Conservation (phyloP, 192 early-diverging fungal species). For the Podila verticillata region DNA sequence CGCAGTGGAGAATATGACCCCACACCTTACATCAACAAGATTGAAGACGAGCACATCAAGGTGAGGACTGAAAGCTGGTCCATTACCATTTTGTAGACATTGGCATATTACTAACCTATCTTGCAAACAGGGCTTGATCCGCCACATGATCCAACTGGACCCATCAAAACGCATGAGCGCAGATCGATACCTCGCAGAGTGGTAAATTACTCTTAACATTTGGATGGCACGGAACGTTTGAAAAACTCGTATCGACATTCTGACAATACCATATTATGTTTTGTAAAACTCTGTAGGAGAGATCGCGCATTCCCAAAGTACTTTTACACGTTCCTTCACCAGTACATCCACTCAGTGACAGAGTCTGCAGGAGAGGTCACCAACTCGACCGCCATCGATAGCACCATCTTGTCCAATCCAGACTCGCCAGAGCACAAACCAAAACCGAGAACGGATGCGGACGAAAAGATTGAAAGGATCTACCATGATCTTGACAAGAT, state of each 20-base stretch:
- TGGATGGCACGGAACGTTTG: neutral
- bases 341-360: constrained; percentile 71
- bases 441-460: constrained; percentile 62
- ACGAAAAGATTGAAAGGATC: constrained; percentile 80
- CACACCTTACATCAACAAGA: constrained; percentile 74
- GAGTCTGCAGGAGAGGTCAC: constrained; percentile 56
- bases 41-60: constrained; percentile 81
- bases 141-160: constrained; percentile 90
- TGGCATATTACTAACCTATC: too few relatives aligned
- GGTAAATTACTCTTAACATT: constrained; percentile 47
- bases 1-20: constrained; percentile 82
- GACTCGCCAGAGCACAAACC: constrained; percentile 8
- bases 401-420: constrained; percentile 12
- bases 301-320: constrained; percentile 80
- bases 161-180: constrained; percentile 79
- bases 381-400: constrained; percentile 17
- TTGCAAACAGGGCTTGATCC: constrained; percentile 67
- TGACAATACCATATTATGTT: neutral
- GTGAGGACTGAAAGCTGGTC: constrained; percentile 47
- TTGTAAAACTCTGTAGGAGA: constrained; percentile 52
- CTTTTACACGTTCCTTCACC: constrained; percentile 80
- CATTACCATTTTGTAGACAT: neutral
- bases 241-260: neutral
- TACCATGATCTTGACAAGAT: constrained; percentile 81
- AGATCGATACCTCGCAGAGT: constrained; percentile 78